A percentile compares a stretch with the other conserved stretches of the same genome.
Conservation (phyloP, 2,329 filamentous ascomycete species). For the Diplodia scrobiculata region DNA sequence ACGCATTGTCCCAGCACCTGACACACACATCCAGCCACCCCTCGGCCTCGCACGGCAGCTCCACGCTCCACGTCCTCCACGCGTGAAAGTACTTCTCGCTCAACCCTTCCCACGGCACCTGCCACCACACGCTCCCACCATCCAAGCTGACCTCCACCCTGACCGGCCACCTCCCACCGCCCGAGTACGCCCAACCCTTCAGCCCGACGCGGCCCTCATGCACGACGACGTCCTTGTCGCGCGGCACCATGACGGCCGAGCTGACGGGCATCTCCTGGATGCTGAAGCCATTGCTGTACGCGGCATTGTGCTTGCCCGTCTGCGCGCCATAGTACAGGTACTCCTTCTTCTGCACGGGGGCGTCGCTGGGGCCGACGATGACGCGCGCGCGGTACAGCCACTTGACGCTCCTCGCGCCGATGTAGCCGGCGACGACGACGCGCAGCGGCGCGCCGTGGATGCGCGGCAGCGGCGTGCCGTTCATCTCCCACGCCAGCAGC, state of each 20-base stretch:
- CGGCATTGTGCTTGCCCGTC: constrained; percentile 66
- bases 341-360: constrained; percentile 66
- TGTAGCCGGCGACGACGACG: constrained; percentile 65
- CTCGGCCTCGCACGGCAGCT: constrained; percentile 60
- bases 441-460: constrained; percentile 69
- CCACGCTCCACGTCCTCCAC: constrained; percentile 66
- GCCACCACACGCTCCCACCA: constrained; percentile 66
- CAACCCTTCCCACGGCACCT: constrained; percentile 62
- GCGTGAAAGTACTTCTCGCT: constrained; percentile 64
- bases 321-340: constrained; percentile 71
- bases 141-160: constrained; percentile 66
- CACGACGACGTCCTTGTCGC: constrained; percentile 62
- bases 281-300: constrained; percentile 62
- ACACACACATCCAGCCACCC: constrained; percentile 53
- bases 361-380: constrained; percentile 58
- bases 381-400: constrained; percentile 66
- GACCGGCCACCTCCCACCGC: constrained; percentile 54
- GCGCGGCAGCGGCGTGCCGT: constrained; percentile 62
- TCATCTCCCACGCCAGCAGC: constrained; percentile 72
- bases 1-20: constrained; percentile 50
- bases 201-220: constrained; percentile 62
- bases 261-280: constrained; percentile 74
- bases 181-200: constrained; percentile 52
- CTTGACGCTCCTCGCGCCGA: constrained; percentile 65
- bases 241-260: constrained; percentile 66